phyloP scores from a whole-genome alignment of 2,329 filamentous ascomycete species.

The Talaromyces rugulosus region DNA sequence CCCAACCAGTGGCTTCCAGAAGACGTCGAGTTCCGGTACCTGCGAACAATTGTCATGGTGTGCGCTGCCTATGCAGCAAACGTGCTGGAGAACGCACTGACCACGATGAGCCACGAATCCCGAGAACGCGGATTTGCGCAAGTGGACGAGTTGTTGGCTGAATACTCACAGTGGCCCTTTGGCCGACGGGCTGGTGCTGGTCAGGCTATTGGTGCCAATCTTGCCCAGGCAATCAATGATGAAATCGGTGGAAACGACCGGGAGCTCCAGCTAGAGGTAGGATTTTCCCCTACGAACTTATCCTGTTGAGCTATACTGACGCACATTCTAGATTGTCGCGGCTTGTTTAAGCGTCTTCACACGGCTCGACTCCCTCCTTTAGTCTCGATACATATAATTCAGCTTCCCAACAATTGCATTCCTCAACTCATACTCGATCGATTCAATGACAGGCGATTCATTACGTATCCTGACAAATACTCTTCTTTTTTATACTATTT shows the following conservation, averaged over 20 bases:
- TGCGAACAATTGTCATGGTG: constrained; percentile 91
- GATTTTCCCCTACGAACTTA: constrained; percentile 21
- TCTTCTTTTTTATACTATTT: neutral
- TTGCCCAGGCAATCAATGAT: constrained; percentile 81
- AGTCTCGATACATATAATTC: constrained; percentile 16
- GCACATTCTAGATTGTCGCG: constrained; percentile 63
- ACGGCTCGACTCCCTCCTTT: constrained; percentile 91
- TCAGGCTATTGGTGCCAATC: constrained; percentile 84
- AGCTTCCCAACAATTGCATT: constrained; percentile 6
- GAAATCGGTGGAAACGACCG: constrained; percentile 87
- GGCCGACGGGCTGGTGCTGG: constrained; percentile 70
- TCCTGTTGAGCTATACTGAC: constrained; percentile 8
- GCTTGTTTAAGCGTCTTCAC: constrained; percentile 98
- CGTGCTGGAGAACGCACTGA: constrained; percentile 95
- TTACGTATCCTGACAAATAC: neutral
- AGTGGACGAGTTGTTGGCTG: constrained; percentile 90
- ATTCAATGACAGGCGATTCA: neutral
- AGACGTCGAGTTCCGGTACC: constrained; percentile 87
- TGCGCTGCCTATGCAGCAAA: constrained; percentile 98
- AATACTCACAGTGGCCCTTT: constrained; percentile 98
- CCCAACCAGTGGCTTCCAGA: constrained; percentile 86
- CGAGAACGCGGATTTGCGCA: constrained; percentile 93
- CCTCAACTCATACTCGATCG: constrained; percentile 4
- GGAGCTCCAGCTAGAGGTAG: constrained; percentile 91
- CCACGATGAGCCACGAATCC: constrained; percentile 87